Evolutionary conservation across 2,329 filamentous ascomycete genomes (phyloP).

Genomic region (Pseudogymnoascus sp.): DNA sequence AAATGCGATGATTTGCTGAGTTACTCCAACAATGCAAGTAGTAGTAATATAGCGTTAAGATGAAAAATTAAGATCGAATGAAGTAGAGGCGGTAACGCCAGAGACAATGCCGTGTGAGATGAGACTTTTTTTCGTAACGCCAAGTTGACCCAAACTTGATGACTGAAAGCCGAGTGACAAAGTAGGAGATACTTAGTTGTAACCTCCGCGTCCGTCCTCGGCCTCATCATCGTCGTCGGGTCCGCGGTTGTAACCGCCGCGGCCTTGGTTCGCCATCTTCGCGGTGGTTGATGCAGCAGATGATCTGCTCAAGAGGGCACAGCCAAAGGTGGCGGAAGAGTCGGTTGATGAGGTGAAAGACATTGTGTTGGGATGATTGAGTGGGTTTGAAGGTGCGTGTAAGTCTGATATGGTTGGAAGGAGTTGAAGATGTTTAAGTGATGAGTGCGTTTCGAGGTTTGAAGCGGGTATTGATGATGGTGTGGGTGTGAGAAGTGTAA

Average conservation of each 20-base stretch:
- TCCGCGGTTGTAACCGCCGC: slow-evolving; percentile 18
- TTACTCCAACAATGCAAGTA: neutral
- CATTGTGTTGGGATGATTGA: neutral
- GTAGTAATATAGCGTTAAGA: neutral
- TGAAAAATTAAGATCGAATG: neutral
- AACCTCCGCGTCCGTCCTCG: slow-evolving; percentile 27
- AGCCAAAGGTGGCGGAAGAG: neutral
- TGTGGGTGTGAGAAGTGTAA: slow-evolving; percentile 1
- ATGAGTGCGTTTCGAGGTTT: neutral
- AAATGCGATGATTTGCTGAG: neutral
- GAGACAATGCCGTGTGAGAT: neutral
- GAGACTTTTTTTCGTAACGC: neutral
- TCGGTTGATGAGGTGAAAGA: neutral
- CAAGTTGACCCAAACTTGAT: neutral
- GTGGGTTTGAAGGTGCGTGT: neutral
- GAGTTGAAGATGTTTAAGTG: neutral
- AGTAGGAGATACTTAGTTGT: slow-evolving; percentile 19
- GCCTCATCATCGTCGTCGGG: slow-evolving; percentile 25
- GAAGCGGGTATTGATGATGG: neutral
- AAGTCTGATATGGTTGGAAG: neutral
- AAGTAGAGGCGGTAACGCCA: neutral
- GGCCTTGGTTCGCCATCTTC: slow-evolving; percentile 12
- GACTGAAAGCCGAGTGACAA: neutral
- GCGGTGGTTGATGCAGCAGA: neutral
- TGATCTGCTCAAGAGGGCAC: neutral